Evolutionary conservation across 352 stramenopile species (phyloP), one percentile per base, ranked within the genome.

Genomic region (Elongisporangium undulatum): DNA sequence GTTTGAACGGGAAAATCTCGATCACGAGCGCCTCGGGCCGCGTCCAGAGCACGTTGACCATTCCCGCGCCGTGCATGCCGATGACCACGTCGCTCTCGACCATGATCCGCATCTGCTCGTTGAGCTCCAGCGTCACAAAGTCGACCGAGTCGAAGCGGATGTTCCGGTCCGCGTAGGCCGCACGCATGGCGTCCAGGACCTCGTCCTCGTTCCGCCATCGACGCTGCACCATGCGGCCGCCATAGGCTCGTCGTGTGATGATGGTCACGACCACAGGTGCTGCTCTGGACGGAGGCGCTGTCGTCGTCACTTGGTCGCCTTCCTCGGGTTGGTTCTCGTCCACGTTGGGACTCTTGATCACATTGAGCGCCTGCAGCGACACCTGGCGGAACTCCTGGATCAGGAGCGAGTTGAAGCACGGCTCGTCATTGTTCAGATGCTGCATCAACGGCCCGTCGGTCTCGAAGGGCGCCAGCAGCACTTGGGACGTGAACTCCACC

Each of bases 41-140:
- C 16, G 79, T 61, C 78, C 82, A 94, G 0, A 88, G 20, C 2
- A 92, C 74, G 51, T 94, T 94, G 5, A 90, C 80, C 54, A 94
- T 75, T n/a, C 85, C 85, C n/a, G 85, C 85, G 49, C 85, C 85
- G 57, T 94, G 85, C 85, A 92, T 94, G 8, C 82, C 74, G 51
- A 94, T 83, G 19, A 94, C 79, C 34, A 94, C 72, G 57, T 91
- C 82, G 51, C 82, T 92, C 16, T 82, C 65, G 6, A 85, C 62
- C 21, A 84, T 82, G 21, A 75, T 66, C 9, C 59, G 59, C 72
- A 94, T 94, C 61, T 94, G 85, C 49, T 90, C 69, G 4, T 52
- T 15, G 2, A 91, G 61, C 15, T 73, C 68, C 9, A 89, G 45
- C 17, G 72, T 72, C 20, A 84, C 82, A 56, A 87, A 92, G 41